Evolutionary conservation across 2,329 filamentous ascomycete species (phyloP).

Genomic region (Cadophora malorum): DNA sequence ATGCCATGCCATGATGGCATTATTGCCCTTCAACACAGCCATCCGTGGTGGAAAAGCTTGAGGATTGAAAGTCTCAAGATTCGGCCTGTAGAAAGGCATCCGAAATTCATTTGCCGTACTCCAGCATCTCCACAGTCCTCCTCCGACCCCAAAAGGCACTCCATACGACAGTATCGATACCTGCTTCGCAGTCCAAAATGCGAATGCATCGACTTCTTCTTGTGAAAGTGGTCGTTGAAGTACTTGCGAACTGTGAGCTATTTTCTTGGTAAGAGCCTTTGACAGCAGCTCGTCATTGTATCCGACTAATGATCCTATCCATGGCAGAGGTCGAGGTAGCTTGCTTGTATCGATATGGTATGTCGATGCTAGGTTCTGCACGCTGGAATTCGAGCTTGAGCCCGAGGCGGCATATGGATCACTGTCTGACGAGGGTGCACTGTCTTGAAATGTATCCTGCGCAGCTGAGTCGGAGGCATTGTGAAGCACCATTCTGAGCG

Average conservation of each 20-base stretch:
- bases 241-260: slow-evolving; percentile 18
- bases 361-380: neutral
- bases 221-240: slow-evolving; percentile 36
- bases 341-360: slow-evolving; percentile 33
- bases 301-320: slow-evolving; percentile 38
- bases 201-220: slow-evolving; percentile 42
- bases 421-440: slow-evolving; percentile 38
- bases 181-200: slow-evolving; percentile 40
- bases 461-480: slow-evolving; percentile 31
- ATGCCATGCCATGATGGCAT: slow-evolving; percentile 39
- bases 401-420: slow-evolving; percentile 38
- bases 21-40: slow-evolving; percentile 29
- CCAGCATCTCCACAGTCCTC: slow-evolving; percentile 39
- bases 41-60: slow-evolving; percentile 30
- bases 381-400: slow-evolving; percentile 10
- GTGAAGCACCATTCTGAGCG: slow-evolving; percentile 39
- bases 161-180: slow-evolving; percentile 41
- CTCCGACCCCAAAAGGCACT: slow-evolving; percentile 34
- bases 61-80: slow-evolving; percentile 38
- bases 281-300: slow-evolving; percentile 30
- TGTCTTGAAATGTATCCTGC: slow-evolving; percentile 34
- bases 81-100: slow-evolving; percentile 44
- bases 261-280: slow-evolving; percentile 17
- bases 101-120: slow-evolving; percentile 34
- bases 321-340: slow-evolving; percentile 39